phyloP scores from a whole-genome alignment of 1,139 yeast genomes.

The Scheffersomyces quercinus region DNA sequence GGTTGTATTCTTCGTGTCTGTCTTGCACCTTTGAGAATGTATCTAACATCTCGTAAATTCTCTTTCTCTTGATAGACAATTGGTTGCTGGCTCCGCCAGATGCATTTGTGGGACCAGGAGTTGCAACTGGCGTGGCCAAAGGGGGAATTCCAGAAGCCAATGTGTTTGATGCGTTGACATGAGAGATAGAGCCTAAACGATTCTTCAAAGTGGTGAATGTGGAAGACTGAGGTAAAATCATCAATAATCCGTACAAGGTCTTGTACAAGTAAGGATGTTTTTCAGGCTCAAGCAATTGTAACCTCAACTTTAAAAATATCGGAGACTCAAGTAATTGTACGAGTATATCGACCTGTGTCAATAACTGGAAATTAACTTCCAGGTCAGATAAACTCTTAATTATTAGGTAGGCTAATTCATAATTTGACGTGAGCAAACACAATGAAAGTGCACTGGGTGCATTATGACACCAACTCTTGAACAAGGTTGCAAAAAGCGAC shows the following conservation, averaged over 20 bases:
- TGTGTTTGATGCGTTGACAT: conserved; percentile 20
- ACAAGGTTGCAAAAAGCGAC: conserved; percentile 71
- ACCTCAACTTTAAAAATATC: conserved; percentile 80
- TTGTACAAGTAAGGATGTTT: conserved; percentile 80
- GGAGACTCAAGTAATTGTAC: conserved; percentile 82
- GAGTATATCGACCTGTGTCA: conserved; percentile 76
- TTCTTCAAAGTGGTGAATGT: conserved; percentile 82
- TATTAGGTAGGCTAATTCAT: conserved; percentile 82
- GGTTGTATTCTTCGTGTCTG: conserved; percentile 40
- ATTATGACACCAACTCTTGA: conserved; percentile 91
- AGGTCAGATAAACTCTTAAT: conserved; percentile 73
- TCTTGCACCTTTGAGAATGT: conserved; percentile 63
- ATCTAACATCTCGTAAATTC: conserved; percentile 57
- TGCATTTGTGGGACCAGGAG: conserved; percentile 19
- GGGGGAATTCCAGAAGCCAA: conserved; percentile 13
- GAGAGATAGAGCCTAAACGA: conserved; percentile 57
- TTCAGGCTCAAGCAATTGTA: conserved; percentile 86
- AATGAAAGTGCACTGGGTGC: conserved; percentile 86
- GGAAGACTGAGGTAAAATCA: conserved; percentile 95
- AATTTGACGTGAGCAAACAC: conserved; percentile 84
- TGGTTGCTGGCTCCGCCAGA: conserved; percentile 22
- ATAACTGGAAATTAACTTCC: conserved; percentile 69
- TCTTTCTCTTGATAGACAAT: conserved; percentile 42
- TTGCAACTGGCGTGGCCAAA: conserved; percentile 24
- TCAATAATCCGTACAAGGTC: conserved; percentile 85